A percentile compares a stretch with the other conserved stretches of the same genome.
phyloP scores from a whole-genome alignment of 2,329 filamentous ascomycete species.

The Polychaeton citri region DNA sequence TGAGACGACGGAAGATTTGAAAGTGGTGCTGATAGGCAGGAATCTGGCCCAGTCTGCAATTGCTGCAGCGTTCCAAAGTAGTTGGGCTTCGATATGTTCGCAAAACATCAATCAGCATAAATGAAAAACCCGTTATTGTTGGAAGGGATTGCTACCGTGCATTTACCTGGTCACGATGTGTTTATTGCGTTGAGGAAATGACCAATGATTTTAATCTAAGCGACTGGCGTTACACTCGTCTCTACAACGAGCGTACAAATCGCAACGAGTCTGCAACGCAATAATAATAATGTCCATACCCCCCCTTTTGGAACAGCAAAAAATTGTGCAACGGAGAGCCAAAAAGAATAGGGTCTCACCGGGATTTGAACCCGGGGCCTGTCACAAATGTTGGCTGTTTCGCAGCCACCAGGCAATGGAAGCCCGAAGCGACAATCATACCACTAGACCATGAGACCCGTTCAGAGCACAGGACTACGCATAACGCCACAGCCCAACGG shows the following conservation, averaged over 20 bases:
- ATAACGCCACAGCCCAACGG: too few relatives aligned
- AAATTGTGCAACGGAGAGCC: too few relatives aligned
- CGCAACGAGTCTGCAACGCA: too few relatives aligned
- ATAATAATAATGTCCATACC: too few relatives aligned
- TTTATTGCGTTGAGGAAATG: too few relatives aligned
- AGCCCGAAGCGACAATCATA: slow-evolving; percentile 1
- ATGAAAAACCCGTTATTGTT: background rate
- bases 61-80: background rate
- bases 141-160: too few relatives aligned
- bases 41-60: background rate
- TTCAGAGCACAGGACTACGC: too few relatives aligned
- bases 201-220: too few relatives aligned
- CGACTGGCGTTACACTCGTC: too few relatives aligned
- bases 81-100: background rate
- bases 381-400: slow-evolving; percentile 1
- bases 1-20: slow-evolving; percentile 1
- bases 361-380: slow-evolving; percentile 1
- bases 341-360: background rate
- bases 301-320: too few relatives aligned
- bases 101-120: background rate
- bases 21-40: slow-evolving; percentile 1
- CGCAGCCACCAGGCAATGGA: background rate
- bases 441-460: slow-evolving; percentile 1
- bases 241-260: too few relatives aligned
- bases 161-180: too few relatives aligned